Percentiles rank a stretch among this genome's conserved stretches.
Conservation (phyloP, 2,329 filamentous ascomycete species). For the Spiromastix sp. region DNA sequence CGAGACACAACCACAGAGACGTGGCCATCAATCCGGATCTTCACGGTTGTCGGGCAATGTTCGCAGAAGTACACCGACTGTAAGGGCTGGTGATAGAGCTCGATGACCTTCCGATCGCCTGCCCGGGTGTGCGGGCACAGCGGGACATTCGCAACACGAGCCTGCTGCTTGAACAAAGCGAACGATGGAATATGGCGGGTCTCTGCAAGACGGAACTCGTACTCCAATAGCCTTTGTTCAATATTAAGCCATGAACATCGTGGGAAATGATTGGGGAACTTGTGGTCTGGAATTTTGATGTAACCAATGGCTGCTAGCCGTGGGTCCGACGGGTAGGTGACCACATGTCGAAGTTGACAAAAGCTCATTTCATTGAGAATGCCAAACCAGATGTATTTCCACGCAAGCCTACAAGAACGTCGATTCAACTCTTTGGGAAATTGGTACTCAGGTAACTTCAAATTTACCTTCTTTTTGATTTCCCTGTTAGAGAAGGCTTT, state of each 20-base stretch:
- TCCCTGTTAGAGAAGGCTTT: constrained; percentile 2
- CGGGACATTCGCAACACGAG: neutral
- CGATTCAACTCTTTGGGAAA: neutral
- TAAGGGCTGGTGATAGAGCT: neutral
- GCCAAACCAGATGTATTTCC: constrained; percentile 4
- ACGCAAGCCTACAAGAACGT: neutral
- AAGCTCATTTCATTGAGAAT: constrained; percentile 2
- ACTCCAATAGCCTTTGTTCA: neutral
- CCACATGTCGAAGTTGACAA: neutral
- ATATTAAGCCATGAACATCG: neutral
- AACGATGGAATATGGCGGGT: neutral
- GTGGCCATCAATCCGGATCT: too few relatives aligned
- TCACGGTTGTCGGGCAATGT: constrained; percentile 1
- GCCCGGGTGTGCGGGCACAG: constrained; percentile 2
- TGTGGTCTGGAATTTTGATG: neutral
- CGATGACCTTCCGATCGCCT: neutral
- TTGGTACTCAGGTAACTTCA: neutral
- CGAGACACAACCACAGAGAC: neutral
- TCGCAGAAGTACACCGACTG: neutral
- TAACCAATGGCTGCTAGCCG: neutral
- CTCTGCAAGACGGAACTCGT: neutral
- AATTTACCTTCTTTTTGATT: constrained; percentile 2
- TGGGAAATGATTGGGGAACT: neutral
- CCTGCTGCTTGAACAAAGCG: neutral
- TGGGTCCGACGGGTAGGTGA: neutral